Evolutionary conservation across 148 eudicot species (phyloP).

Genomic region (Camellia lanceoleosa): DNA sequence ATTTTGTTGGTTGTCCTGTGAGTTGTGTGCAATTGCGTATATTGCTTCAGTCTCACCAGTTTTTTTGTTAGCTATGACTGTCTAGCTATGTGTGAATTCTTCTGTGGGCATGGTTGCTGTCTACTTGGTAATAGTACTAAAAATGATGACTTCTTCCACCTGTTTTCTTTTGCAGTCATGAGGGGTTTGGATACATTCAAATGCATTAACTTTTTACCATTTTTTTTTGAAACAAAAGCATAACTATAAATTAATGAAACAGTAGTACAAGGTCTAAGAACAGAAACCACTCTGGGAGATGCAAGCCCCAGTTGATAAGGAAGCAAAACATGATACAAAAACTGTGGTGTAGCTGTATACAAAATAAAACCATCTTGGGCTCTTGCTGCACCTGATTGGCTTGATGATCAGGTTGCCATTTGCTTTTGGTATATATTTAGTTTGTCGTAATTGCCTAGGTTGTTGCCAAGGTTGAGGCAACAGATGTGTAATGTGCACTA

Average conservation of each 20-base stretch:
- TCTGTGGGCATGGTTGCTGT: neutral
- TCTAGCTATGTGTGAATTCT: neutral
- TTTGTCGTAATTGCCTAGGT: neutral
- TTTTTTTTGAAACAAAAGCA: neutral
- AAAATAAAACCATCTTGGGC: too few species aligned
- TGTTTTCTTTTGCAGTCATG: neutral
- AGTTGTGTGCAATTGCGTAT: neutral
- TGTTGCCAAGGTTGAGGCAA: neutral
- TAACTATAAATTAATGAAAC: too few species aligned
- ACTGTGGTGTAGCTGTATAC: too few species aligned
- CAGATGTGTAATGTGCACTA: neutral
- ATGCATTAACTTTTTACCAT: neutral
- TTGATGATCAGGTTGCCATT: too few species aligned
- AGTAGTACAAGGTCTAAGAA: too few species aligned
- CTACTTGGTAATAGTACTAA: neutral
- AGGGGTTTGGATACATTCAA: neutral
- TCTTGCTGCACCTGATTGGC: too few species aligned
- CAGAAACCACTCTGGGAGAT: too few species aligned
- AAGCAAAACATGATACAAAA: too few species aligned
- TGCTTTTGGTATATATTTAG: neutral
- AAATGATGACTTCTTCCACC: neutral
- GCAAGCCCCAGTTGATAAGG: too few species aligned
- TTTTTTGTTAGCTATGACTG: neutral
- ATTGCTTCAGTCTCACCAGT: neutral
- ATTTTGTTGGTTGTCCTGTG: neutral